Percentiles rank a stretch among this genome's conserved stretches.
Conservation (phyloP, 202 grass and related monocot genomes). For the Zizania palustris region DNA sequence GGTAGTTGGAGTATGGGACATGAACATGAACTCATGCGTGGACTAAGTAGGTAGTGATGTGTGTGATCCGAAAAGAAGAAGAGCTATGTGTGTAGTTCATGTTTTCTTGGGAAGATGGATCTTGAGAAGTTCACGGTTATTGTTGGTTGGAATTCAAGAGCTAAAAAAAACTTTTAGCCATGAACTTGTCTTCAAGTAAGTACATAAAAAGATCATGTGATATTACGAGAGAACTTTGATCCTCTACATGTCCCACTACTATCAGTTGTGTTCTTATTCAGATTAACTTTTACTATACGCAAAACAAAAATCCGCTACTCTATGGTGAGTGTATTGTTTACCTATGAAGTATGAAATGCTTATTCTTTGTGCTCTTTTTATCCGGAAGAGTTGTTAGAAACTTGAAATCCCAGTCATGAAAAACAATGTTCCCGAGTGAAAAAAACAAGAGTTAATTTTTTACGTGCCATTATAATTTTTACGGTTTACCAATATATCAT, state of each 20-base stretch:
- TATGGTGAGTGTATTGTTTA: not conserved
- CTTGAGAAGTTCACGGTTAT: constrained; percentile 31
- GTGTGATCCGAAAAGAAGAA: constrained; percentile 3
- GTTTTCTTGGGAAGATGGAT: constrained; percentile 24
- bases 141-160: not conserved
- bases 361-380: constrained; percentile 12
- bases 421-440: not conserved
- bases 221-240: constrained; percentile 27
- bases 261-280: not conserved
- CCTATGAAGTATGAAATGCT: not conserved
- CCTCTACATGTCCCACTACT: not conserved
- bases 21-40: constrained; percentile 49
- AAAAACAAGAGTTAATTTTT: no score
- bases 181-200: constrained; percentile 18
- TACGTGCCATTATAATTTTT: no score
- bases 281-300: not conserved
- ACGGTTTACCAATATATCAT: no score
- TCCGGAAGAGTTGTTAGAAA: not conserved
- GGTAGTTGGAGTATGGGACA: constrained; percentile 26
- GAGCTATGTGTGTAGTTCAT: constrained; percentile 36
- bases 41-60: constrained; percentile 31
- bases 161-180: constrained; percentile 29
- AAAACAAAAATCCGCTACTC: not conserved
- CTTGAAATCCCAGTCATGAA: not conserved
- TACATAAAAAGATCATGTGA: constrained; percentile 40